A percentile compares a stretch with the other conserved stretches of the same genome.
Conservation (phyloP, 306 rosid genomes). For the Oxytropis ochrocephala region DNA sequence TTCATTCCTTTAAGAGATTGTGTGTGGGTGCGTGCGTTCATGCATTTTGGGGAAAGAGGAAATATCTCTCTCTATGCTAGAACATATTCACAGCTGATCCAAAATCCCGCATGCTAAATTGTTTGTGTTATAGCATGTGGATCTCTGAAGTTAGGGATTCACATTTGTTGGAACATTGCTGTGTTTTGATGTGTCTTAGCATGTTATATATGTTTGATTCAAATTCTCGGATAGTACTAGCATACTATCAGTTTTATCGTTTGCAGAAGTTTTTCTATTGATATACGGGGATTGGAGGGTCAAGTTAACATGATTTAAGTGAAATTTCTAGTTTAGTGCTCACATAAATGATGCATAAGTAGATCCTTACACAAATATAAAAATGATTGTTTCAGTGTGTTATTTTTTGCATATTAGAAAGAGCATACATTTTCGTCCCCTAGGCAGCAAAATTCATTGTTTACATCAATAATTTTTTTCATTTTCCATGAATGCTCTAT, state of each 20-base stretch:
- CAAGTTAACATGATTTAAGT: not conserved
- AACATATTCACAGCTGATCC: not conserved
- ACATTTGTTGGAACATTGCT: not conserved
- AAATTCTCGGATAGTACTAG: not conserved
- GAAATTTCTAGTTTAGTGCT: not conserved
- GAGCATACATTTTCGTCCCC: not conserved
- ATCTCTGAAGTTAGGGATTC: slow-evolving; percentile 1
- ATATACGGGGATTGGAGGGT: not conserved
- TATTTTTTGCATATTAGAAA: not conserved
- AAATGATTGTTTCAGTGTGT: not conserved
- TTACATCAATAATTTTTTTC: not conserved
- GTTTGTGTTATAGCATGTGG: not conserved
- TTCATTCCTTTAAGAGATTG: not conserved
- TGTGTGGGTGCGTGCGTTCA: not conserved
- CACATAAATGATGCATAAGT: not conserved
- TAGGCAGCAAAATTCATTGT: not conserved
- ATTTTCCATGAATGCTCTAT: not conserved
- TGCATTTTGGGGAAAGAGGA: not conserved
- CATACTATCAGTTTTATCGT: not conserved
- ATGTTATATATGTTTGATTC: not conserved
- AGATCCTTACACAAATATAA: not conserved
- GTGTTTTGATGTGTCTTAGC: not conserved
- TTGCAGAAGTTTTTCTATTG: not conserved
- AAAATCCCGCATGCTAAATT: not conserved
- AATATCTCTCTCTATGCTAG: not conserved